Percentiles rank a stretch among this genome's conserved stretches.
Evolutionary conservation across 805 yeast genomes (phyloP).

Genomic region (Saturnispora sekii): DNA sequence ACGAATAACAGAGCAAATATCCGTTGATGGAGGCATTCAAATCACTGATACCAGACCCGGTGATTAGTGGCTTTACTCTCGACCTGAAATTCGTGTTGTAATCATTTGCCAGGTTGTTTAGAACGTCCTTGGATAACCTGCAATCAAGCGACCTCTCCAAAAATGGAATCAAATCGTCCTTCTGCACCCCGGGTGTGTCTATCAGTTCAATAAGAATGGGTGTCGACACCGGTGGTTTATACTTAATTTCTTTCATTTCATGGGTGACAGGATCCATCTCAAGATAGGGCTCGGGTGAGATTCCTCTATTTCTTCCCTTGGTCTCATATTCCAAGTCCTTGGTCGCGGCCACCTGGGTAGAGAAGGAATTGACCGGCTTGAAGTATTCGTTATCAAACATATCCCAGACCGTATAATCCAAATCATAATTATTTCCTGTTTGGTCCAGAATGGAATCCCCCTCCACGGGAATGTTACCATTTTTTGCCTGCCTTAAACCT

Average conservation of each 20-base stretch:
- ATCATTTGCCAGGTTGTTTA: conserved; percentile 37
- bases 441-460: conserved; percentile 2
- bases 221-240: conserved; percentile 41
- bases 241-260: conserved; percentile 14
- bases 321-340: too few relatives aligned
- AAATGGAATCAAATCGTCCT: conserved; percentile 63
- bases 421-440: conserved; percentile 22
- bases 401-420: conserved; percentile 19
- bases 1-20: conserved; percentile 57
- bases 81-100: conserved; percentile 18
- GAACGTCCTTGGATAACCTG: conserved; percentile 46
- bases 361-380: conserved; percentile 9
- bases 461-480: too few relatives aligned
- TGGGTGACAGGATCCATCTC: conserved; percentile 1
- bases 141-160: conserved; percentile 62
- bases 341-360: conserved; percentile 12
- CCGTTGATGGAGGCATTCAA: conserved; percentile 71
- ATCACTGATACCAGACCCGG: conserved; percentile 74
- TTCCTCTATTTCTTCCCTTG: not conserved
- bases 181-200: conserved; percentile 65
- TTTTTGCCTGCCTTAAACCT: conserved; percentile 2
- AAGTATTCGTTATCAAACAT: conserved; percentile 14
- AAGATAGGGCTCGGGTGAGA: not conserved
- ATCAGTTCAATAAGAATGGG: conserved; percentile 61
- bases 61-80: conserved; percentile 52